Percentiles rank a stretch among this genome's conserved stretches.
phyloP scores from a whole-genome alignment of 257 asterid species.

The Salvia splendens region DNA sequence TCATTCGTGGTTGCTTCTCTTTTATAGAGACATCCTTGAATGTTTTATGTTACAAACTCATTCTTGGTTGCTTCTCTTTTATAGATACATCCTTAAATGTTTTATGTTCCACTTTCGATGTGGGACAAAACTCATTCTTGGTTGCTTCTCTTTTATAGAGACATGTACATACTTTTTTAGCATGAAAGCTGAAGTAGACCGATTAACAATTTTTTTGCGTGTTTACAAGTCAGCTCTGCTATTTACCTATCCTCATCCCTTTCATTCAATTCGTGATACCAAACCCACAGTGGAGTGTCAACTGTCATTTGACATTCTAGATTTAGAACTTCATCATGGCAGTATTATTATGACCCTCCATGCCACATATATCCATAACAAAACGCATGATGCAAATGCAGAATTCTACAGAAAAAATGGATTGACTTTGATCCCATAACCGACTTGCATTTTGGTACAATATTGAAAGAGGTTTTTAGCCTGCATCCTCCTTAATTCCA shows the following conservation, averaged over 20 bases:
- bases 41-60: no score
- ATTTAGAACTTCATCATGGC: slow-evolving; percentile 6
- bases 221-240: neutral
- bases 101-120: no score
- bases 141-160: no score
- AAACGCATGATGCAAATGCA: neutral
- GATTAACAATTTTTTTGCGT: neutral
- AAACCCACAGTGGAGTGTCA: no score
- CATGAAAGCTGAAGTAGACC: slow-evolving; percentile 1
- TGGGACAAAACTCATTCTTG: no score
- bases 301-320: no score
- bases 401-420: neutral
- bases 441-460: neutral
- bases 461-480: neutral
- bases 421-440: neutral
- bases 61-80: no score
- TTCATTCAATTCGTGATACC: neutral
- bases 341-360: neutral
- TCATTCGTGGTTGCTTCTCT: no score
- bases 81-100: no score
- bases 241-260: neutral
- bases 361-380: slow-evolving; percentile 2
- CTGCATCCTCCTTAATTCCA: neutral
- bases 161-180: neutral
- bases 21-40: no score